Evolutionary conservation across 2,329 filamentous ascomycete genomes (phyloP).

Genomic region (Epichloe coenophiala): DNA sequence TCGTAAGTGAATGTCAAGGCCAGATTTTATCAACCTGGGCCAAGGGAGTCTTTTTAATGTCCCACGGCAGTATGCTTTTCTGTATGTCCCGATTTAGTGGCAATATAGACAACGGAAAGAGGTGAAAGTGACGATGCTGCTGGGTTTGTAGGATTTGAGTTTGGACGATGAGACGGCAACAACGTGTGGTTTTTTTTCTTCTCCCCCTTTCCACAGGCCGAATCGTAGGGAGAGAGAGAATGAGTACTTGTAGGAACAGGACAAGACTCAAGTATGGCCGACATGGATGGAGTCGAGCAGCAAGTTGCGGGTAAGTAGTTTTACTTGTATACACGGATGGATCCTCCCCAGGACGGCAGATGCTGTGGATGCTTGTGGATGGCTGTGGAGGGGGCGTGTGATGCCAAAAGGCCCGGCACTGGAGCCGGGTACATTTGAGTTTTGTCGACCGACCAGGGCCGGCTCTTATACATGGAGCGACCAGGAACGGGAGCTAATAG

Average conservation of each 20-base stretch:
- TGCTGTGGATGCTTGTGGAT: conserved; percentile 15
- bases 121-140: background rate
- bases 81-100: background rate
- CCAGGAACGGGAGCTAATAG: conserved; percentile 24
- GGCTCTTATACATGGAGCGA: conserved; percentile 14
- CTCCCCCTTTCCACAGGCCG: conserved; percentile 3
- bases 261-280: conserved; percentile 3
- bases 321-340: conserved; percentile 28
- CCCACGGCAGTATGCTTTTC: background rate
- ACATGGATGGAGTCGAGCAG: conserved; percentile 7
- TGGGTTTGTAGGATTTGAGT: background rate
- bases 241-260: conserved; percentile 2
- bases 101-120: background rate
- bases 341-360: conserved; percentile 27
- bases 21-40: background rate
- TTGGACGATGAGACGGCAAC: conserved; percentile 1
- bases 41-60: background rate
- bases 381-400: conserved; percentile 24
- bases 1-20: background rate
- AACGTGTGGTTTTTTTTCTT: conserved; percentile 3
- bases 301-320: conserved; percentile 29
- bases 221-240: background rate
- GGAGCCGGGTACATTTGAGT: conserved; percentile 21
- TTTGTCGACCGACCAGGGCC: conserved; percentile 17
- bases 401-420: conserved; percentile 35